phyloP scores from a whole-genome alignment of 352 stramenopile species.

The Phytophthora pluvialis region DNA sequence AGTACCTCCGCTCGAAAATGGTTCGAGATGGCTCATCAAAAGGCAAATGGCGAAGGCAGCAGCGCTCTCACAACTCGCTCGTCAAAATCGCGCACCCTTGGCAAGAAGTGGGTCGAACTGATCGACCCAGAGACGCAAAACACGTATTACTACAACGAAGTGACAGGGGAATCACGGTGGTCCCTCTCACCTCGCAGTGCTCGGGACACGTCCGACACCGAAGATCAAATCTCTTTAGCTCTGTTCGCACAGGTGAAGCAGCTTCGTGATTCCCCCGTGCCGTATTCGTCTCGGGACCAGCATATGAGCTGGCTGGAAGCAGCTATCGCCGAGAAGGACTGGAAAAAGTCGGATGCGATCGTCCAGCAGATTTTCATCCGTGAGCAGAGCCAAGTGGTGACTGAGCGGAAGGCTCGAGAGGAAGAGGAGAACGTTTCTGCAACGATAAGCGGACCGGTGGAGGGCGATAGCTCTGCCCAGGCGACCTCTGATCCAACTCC shows the following conservation, averaged over 20 bases:
- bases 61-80: conserved; percentile 41
- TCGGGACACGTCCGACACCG: conserved; percentile 47
- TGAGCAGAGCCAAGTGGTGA: conserved; percentile 57
- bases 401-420: conserved; percentile 23
- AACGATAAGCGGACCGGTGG: background rate
- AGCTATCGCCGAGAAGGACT: conserved; percentile 64
- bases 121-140: conserved; percentile 79
- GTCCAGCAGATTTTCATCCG: conserved; percentile 77
- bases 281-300: conserved; percentile 57
- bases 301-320: conserved; percentile 79
- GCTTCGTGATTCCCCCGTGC: conserved; percentile 53
- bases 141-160: conserved; percentile 93
- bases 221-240: conserved; percentile 69
- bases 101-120: conserved; percentile 86
- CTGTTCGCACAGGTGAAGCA: conserved; percentile 59
- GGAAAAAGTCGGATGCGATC: conserved; percentile 71
- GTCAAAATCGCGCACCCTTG: conserved; percentile 49
- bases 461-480: background rate
- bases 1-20: conserved; percentile 66
- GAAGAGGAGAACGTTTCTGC: conserved; percentile 3
- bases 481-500: background rate
- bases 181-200: conserved; percentile 79
- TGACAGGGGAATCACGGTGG: conserved; percentile 89
- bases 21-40: conserved; percentile 51
- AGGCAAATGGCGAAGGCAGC: conserved; percentile 25